Conservation (phyloP, 208 protist species). For the Leishmania guyanensis region DNA sequence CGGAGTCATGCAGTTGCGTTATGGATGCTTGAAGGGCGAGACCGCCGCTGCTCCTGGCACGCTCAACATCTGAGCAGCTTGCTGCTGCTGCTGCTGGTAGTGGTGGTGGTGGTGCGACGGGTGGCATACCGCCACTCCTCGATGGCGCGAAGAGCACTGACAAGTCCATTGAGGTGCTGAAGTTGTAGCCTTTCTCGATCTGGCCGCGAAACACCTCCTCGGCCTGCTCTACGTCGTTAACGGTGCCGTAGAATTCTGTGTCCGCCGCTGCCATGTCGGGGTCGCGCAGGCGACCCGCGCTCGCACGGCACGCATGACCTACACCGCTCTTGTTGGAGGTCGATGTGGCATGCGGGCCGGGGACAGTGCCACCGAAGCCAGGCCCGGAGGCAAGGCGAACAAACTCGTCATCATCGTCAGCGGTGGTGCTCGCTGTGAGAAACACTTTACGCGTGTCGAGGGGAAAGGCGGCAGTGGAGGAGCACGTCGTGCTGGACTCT, state of each 20-base stretch:
- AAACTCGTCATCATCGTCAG: constrained; percentile 2
- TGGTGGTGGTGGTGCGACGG: not conserved
- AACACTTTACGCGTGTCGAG: constrained; percentile 29
- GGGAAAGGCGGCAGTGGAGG: not conserved
- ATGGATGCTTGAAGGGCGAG: not conserved
- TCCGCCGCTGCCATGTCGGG: constrained; percentile 33
- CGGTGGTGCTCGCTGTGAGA: constrained; percentile 5
- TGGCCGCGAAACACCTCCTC: constrained; percentile 77
- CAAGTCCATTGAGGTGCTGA: constrained; percentile 52
- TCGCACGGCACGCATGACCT: not conserved
- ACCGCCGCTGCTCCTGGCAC: not conserved
- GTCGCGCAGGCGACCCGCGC: not conserved
- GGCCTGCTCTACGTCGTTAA: constrained; percentile 59
- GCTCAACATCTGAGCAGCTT: not conserved
- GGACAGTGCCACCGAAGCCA: not conserved
- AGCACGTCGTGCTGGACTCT: not conserved
- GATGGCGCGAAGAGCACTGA: constrained; percentile 22
- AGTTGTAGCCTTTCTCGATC: constrained; percentile 83
- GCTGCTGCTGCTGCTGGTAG: constrained; percentile 2
- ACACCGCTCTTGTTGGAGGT: not conserved
- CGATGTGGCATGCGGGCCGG: not conserved
- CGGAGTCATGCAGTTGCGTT: not conserved
- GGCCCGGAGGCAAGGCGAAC: not conserved
- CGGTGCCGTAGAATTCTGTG: constrained; percentile 54
- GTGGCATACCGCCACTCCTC: not conserved